Evolutionary conservation across 2,329 filamentous ascomycete genomes (phyloP).

Genomic region (Diaporthe citri): DNA sequence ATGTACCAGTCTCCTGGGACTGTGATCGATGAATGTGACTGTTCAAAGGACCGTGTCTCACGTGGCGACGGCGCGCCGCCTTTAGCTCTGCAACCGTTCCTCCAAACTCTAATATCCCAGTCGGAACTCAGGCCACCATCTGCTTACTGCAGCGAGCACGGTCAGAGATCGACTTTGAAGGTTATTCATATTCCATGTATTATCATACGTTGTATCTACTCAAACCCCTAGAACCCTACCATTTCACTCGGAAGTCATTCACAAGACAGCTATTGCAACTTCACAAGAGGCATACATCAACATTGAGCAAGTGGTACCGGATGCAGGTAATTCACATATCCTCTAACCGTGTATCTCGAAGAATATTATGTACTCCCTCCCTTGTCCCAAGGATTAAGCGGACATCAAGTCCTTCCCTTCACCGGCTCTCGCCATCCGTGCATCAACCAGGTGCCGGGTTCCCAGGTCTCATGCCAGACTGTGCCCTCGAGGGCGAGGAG

Average conservation of each 20-base stretch:
- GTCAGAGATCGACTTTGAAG: neutral
- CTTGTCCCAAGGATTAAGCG: neutral
- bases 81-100: constrained; percentile 11
- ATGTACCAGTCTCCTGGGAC: neutral
- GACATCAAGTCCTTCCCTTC: neutral
- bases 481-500: neutral
- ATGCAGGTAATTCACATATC: neutral
- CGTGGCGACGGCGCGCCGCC: neutral
- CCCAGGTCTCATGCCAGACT: neutral
- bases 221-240: neutral
- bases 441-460: constrained; percentile 1
- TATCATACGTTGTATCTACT: neutral
- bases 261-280: neutral
- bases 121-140: neutral
- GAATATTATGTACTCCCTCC: neutral
- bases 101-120: constrained; percentile 5
- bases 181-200: neutral
- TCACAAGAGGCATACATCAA: neutral
- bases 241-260: neutral
- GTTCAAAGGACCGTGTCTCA: neutral
- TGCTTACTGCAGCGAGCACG: neutral
- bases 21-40: neutral
- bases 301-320: neutral
- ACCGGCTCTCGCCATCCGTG: neutral
- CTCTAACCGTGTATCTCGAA: neutral